phyloP scores from a whole-genome alignment of 2,329 filamentous ascomycete species.

The Stemphylium lycopersici region DNA sequence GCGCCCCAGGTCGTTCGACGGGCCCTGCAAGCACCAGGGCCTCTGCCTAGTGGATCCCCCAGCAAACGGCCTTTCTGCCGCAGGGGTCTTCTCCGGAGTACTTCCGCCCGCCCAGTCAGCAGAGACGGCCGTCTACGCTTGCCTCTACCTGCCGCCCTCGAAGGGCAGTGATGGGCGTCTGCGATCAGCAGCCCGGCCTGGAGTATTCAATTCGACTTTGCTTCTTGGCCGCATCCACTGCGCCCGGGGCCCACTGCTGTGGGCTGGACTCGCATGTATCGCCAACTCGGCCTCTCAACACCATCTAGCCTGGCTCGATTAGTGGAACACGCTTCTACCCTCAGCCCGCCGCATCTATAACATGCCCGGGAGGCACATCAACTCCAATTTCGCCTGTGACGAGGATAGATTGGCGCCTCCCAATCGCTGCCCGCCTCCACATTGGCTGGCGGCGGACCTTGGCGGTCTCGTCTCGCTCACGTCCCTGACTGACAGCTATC shows the following conservation, averaged over 20 bases:
- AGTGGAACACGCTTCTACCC: no score
- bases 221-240: constrained; percentile 18
- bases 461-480: constrained; percentile 9
- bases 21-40: constrained; percentile 26
- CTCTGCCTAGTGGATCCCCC: constrained; percentile 19
- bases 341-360: no score
- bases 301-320: no score
- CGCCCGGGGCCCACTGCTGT: constrained; percentile 9
- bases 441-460: constrained; percentile 22
- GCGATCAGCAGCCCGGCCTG: constrained; percentile 13
- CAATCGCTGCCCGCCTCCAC: constrained; percentile 20
- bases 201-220: neutral
- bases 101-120: constrained; percentile 12
- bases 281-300: neutral
- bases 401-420: constrained; percentile 24
- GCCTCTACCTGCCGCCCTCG: constrained; percentile 15
- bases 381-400: constrained; percentile 21
- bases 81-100: constrained; percentile 25
- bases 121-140: constrained; percentile 18
- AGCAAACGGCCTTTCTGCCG: constrained; percentile 30
- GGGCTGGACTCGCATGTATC: constrained; percentile 19
- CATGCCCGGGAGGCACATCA: neutral
- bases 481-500: constrained; percentile 22
- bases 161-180: constrained; percentile 13
- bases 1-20: constrained; percentile 22